phyloP scores from a whole-genome alignment of 306 rosid species.

The Fragaria ananassa region DNA sequence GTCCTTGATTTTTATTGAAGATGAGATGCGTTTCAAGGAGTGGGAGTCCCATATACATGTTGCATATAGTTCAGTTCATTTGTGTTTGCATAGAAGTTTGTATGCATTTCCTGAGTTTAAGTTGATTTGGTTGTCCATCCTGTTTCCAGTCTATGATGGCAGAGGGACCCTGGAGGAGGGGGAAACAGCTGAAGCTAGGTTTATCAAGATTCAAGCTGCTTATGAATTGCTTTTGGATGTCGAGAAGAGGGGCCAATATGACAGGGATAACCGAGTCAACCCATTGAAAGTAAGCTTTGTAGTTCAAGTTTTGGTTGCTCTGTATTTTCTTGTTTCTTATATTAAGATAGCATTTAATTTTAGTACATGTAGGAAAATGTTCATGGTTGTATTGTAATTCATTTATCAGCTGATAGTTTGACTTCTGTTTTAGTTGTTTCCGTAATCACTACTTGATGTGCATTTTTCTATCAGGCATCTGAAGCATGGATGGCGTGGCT shows the following conservation, averaged over 20 bases:
- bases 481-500: conserved; percentile 99
- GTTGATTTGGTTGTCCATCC: conserved; percentile 17
- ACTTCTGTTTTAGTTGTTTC: conserved; percentile 9
- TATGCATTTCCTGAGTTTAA: background rate
- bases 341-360: background rate
- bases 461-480: conserved; percentile 66
- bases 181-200: conserved; percentile 91
- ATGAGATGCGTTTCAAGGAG: background rate
- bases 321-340: conserved; percentile 1
- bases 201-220: conserved; percentile 97
- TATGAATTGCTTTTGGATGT: conserved; percentile 77
- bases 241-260: conserved; percentile 66
- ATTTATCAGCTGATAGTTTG: background rate
- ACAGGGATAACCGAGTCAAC: conserved; percentile 73
- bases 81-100: conserved; percentile 8
- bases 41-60: background rate
- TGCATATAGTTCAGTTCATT: background rate
- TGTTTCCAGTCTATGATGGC: conserved; percentile 65
- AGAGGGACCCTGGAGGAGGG: conserved; percentile 92
- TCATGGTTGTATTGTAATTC: background rate
- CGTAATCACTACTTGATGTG: conserved; percentile 23
- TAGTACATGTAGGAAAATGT: background rate
- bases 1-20: background rate
- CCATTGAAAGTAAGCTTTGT: conserved; percentile 79
- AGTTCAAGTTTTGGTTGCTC: background rate